These are phyloP conservation scores for Lactifluus volemus DNA, from an alignment of 768 basidiomycete species.

Conservation along the genomic window DNA sequence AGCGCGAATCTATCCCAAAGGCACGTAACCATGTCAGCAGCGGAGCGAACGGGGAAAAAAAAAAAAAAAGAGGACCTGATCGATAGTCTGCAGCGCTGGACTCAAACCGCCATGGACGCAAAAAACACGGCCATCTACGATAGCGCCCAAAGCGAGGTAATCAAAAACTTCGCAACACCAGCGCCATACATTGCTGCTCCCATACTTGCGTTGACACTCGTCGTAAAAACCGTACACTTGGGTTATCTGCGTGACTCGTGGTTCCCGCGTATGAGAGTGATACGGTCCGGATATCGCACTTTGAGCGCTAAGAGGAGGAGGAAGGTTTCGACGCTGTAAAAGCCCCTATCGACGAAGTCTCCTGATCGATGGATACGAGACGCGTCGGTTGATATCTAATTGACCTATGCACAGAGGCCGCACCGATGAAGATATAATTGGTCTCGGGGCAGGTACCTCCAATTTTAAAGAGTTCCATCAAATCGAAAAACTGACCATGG, in stretches of 20 bases:
- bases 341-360: conserved; percentile 97
- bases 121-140: conserved; percentile 96
- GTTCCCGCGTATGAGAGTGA: conserved; percentile 95
- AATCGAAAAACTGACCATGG: conserved; percentile 94
- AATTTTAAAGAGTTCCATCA: conserved; percentile 91
- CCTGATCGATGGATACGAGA: conserved; percentile 40
- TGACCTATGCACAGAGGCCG: conserved; percentile 22
- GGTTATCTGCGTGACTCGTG: conserved; percentile 98
- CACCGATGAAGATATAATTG: conserved; percentile 95
- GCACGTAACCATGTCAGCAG: not conserved
- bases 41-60: conserved; percentile 9
- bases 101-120: conserved; percentile 97
- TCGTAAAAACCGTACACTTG: conserved; percentile 95
- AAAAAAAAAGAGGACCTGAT: conserved; percentile 51
- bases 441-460: conserved; percentile 90
- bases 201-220: conserved; percentile 95
- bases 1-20: conserved; percentile 62
- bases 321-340: conserved; percentile 95
- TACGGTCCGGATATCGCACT: conserved; percentile 94
- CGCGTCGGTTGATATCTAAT: conserved; percentile 7
- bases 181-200: conserved; percentile 88
- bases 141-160: conserved; percentile 87
- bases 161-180: conserved; percentile 99
- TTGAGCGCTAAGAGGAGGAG: conserved; percentile 91
- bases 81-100: conserved; percentile 76